phyloP scores from a whole-genome alignment of 2,329 filamentous ascomycete genomes.

The Blastomyces parvus region DNA sequence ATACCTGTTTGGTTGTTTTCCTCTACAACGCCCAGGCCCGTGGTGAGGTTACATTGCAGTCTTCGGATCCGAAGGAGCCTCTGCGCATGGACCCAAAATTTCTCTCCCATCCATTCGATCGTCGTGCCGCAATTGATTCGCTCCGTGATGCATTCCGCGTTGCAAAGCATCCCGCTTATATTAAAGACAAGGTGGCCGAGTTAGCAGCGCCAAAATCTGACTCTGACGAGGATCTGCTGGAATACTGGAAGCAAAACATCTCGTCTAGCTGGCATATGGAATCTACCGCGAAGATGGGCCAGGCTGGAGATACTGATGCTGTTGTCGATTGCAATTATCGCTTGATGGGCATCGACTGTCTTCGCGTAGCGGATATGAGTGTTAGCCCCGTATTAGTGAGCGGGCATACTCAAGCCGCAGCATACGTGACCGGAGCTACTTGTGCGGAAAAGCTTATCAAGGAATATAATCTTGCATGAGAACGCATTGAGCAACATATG shows the following conservation, averaged over 20 bases:
- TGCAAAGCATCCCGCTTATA: constrained; percentile 36
- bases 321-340: constrained; percentile 41
- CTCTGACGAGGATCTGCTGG: constrained; percentile 46
- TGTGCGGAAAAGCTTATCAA: constrained; percentile 43
- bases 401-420: constrained; percentile 45
- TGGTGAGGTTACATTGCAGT: constrained; percentile 46
- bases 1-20: constrained; percentile 39
- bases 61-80: constrained; percentile 42
- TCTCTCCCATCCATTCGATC: constrained; percentile 47
- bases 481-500: not conserved
- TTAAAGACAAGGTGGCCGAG: constrained; percentile 36
- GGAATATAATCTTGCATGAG: constrained; percentile 34
- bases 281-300: constrained; percentile 51
- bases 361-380: constrained; percentile 39
- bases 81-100: constrained; percentile 47
- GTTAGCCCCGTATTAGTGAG: constrained; percentile 35
- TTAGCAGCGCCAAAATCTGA: constrained; percentile 39
- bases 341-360: constrained; percentile 29
- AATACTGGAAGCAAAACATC: constrained; percentile 38
- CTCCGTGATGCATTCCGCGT: constrained; percentile 38
- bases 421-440: constrained; percentile 46
- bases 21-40: constrained; percentile 46
- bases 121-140: constrained; percentile 41
- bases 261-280: constrained; percentile 48
- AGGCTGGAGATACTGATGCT: constrained; percentile 31